These are phyloP conservation scores for Paxillus rubicundulus DNA, from an alignment of 768 basidiomycete genomes.

Conservation along the genomic window DNA sequence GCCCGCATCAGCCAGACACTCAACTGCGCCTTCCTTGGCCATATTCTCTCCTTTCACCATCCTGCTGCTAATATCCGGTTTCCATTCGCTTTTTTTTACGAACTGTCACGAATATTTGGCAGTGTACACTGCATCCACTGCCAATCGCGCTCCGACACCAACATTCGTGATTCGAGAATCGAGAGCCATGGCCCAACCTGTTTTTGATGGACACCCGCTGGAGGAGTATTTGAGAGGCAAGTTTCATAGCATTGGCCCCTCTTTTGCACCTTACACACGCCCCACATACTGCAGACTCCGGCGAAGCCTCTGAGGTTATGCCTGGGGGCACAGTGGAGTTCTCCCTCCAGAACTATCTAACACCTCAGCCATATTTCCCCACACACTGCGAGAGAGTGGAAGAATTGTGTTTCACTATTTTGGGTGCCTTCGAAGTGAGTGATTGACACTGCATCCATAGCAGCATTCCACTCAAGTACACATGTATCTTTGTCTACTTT, in stretches of 20 bases:
- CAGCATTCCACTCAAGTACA: slow-evolving; percentile 11
- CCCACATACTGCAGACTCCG: slow-evolving; percentile 46
- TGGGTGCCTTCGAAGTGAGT: slow-evolving; percentile 38
- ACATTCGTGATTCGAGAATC: slow-evolving; percentile 3
- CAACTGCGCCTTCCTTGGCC: slow-evolving; percentile 2
- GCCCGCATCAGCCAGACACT: not conserved
- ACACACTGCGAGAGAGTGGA: slow-evolving; percentile 27
- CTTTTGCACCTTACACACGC: slow-evolving; percentile 10
- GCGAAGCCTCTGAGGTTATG: slow-evolving; percentile 54
- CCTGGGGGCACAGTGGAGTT: slow-evolving; percentile 51
- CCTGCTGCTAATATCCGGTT: slow-evolving; percentile 22
- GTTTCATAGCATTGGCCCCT: not conserved
- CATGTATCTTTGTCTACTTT: not conserved
- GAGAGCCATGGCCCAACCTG: slow-evolving; percentile 64
- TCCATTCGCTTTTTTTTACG: slow-evolving; percentile 11
- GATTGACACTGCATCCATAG: slow-evolving; percentile 8
- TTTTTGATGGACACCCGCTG: slow-evolving; percentile 76
- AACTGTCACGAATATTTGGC: slow-evolving; percentile 20
- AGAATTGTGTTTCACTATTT: slow-evolving; percentile 24
- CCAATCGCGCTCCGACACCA: slow-evolving; percentile 12
- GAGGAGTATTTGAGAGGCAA: slow-evolving; percentile 69
- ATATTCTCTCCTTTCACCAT: slow-evolving; percentile 21
- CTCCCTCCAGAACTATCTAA: slow-evolving; percentile 18
- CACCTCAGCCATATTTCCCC: slow-evolving; percentile 1
- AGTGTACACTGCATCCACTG: slow-evolving; percentile 20